Evolutionary conservation across 2,329 filamentous ascomycete species (phyloP), one percentile per base, ranked within the genome.

Genomic region (Monilinia vaccinii-corymbosi): DNA sequence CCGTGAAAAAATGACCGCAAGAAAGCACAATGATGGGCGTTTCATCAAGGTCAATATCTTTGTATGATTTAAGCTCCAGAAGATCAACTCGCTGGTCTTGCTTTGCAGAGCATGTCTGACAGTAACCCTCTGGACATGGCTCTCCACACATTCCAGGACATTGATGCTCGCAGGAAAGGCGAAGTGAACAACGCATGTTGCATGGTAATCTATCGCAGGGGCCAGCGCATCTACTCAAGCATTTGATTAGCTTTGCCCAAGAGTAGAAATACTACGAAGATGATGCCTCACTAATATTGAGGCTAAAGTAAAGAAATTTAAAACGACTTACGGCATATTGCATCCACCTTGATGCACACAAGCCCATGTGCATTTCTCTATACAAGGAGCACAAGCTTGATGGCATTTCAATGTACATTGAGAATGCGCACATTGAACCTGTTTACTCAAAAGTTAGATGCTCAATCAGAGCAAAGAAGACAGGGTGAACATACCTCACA

Each of bases 181-280:
- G 16, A 36, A 79, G 74, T 1, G 73, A 67, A 65, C 87, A 90
- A 8, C 86, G 76, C 63, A 77, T 70, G 0, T 79, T 80, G 68
- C 86, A 91, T 0, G 87, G 87, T 0, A 88, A 67, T 72, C 82
- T 79, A 64, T 87, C 76, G 68, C 86, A 91, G 0, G 87, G 86
- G 0, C 81, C 86, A 0, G 84, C 83, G 62, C 87, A 89, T 51
- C 56, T 58, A 58, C 16, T 21, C 13, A 14, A 21, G 4, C 11
- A 34, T 34, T 18, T 23, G n/a, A 36, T 49, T 49, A 36, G 47
- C 47, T 21, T 49, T n/a, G n/a, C 32, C 23, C n/a, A 6, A 13
- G 42, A 23, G 47, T 16, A 31, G 11, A 14, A 34, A 16, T 23
- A 16, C 9, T 11, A 34, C 18, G 11, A n/a, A 56, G 7, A n/a